These are phyloP conservation scores for Amylostereum areolatum DNA, from an alignment of 1,284 basidiomycete species.

Conservation along the genomic window DNA sequence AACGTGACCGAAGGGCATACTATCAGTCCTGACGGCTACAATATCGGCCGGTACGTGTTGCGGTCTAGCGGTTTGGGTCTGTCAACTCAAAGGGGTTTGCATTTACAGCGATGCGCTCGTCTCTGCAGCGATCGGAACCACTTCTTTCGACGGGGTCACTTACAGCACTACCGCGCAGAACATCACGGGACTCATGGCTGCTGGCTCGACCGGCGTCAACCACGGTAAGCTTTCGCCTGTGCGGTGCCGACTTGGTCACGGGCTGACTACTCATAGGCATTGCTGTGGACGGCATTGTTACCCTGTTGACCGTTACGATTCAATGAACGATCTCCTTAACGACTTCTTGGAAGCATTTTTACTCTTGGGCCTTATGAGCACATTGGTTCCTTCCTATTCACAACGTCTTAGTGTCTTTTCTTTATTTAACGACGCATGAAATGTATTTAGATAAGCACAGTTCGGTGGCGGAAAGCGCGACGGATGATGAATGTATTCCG, in stretches of 20 bases:
- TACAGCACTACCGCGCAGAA: slow-evolving; percentile 45
- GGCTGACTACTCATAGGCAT: slow-evolving; percentile 26
- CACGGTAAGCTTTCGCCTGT: slow-evolving; percentile 25
- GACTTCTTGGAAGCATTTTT: no score
- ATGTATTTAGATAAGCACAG: no score
- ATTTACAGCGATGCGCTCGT: slow-evolving; percentile 37
- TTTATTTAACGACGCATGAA: no score
- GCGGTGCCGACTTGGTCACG: not conserved
- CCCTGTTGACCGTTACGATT: slow-evolving; percentile 39
- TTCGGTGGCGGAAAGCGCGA: no score
- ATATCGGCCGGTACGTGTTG: slow-evolving; percentile 36
- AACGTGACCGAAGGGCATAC: slow-evolving; percentile 37
- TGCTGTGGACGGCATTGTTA: slow-evolving; percentile 40
- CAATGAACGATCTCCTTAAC: no score
- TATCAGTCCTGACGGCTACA: slow-evolving; percentile 50
- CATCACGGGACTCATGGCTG: slow-evolving; percentile 43
- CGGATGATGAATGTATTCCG: no score
- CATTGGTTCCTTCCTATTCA: no score
- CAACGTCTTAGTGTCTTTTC: no score
- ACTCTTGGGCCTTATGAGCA: no score
- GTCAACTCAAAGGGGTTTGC: no score
- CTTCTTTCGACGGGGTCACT: slow-evolving; percentile 33
- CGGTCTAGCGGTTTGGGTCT: not conserved
- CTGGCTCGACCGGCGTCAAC: slow-evolving; percentile 44
- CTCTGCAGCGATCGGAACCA: slow-evolving; percentile 35